A percentile compares a stretch with the other conserved stretches of the same genome.
phyloP scores from a whole-genome alignment of 2,329 filamentous ascomycete genomes.

The Hypoxylon sp. region DNA sequence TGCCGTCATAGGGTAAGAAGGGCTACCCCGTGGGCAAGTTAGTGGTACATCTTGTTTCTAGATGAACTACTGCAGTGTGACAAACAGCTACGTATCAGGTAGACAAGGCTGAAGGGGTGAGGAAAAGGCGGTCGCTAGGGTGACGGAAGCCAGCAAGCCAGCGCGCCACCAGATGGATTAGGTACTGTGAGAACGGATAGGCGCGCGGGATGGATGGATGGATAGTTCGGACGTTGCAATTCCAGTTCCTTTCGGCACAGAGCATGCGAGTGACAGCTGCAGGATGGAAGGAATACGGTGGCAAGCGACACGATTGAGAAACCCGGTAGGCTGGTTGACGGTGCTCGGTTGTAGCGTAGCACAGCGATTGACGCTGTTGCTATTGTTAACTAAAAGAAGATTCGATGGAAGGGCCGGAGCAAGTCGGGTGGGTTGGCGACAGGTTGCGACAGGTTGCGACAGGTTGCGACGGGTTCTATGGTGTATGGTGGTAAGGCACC shows the following conservation, averaged over 20 bases:
- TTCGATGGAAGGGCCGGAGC: constrained; percentile 43
- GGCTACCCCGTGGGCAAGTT: constrained; percentile 31
- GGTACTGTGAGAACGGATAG: constrained; percentile 24
- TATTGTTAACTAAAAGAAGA: constrained; percentile 35
- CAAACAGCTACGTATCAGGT: constrained; percentile 40
- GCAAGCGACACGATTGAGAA: constrained; percentile 34
- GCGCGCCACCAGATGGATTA: constrained; percentile 6
- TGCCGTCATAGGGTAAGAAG: constrained; percentile 19
- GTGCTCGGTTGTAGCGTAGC: constrained; percentile 38
- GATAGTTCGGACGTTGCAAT: constrained; percentile 28
- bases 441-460: neutral
- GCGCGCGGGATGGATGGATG: constrained; percentile 31
- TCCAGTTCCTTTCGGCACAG: constrained; percentile 22
- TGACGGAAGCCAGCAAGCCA: constrained; percentile 17
- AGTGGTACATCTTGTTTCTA: constrained; percentile 37
- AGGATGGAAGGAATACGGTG: constrained; percentile 24
- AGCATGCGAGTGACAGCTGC: constrained; percentile 38
- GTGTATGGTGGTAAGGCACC: constrained; percentile 38
- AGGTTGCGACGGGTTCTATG: neutral
- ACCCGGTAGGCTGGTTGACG: constrained; percentile 43
- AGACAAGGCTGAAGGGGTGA: constrained; percentile 43
- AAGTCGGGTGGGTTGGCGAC: constrained; percentile 38
- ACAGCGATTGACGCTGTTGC: constrained; percentile 32
- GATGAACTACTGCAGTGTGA: constrained; percentile 45
- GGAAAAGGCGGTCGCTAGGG: constrained; percentile 15